Base-by-base conservation (phyloP, 2,329 filamentous ascomycete genomes). In the Phyllosticta capitalensis region DNA sequence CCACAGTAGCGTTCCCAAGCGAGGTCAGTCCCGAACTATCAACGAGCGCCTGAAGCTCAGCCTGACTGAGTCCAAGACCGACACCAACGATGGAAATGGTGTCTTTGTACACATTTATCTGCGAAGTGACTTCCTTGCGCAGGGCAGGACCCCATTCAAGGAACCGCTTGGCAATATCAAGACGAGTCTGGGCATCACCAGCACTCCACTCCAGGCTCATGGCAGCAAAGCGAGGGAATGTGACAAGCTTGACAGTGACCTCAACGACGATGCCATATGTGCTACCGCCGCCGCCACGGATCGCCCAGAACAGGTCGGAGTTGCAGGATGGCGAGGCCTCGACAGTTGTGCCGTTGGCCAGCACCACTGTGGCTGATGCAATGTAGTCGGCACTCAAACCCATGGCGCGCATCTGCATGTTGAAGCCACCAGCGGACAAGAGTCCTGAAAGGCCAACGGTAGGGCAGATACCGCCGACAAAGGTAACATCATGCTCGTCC, bases 241-340 rank as follows among this genome's bases (percentile, higher is more conserved):
- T 45, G 4, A 19, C 38, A 6, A 45, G n/a, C 57, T 66, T 67
- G 5, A 69, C 64, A 2, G 69, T 72, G 30, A 70, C 49, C 1
- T 69, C 68, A 10, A 68, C 55, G 10, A 70, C 68, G n/a, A 72
- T 64, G n/a, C 65, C 71, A 54, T 67, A 73, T 0, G 67, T 71
- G n/a, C 66, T 67, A 6, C 68, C 69, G 3, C 71, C 70, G 33
- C 70, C 71, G 9, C 67, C 68, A 17, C 61, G 64, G 2, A 74
- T 62, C 9, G 71, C 72, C 71, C 71, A 74, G 64, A 71, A 73
- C 1, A 72, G 66, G 49, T 73, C 71, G 2, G 64, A 24, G 59
- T 72, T 69, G 22, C 68, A 38, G 4, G 63, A 65, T 14, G 66
- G 55, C 4, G 69, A 66, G 2, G 70, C 70, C 21, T 61, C 68